phyloP scores from a whole-genome alignment of 495 filamentous ascomycete species.

The Lasiosphaeria hispida region DNA sequence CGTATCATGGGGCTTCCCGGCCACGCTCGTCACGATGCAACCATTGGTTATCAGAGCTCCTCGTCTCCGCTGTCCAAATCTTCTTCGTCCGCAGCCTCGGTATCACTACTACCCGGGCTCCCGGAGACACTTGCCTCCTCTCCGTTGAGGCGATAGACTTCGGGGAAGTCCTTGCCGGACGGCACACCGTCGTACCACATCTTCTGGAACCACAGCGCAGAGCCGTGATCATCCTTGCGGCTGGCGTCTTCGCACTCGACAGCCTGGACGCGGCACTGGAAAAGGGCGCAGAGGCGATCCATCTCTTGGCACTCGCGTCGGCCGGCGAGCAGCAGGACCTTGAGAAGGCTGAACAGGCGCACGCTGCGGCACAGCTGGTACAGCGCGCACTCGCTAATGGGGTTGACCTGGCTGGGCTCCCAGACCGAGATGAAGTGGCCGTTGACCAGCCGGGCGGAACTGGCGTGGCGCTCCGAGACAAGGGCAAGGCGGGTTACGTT shows the following conservation, averaged over 20 bases:
- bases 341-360: conserved; percentile 1
- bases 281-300: not conserved
- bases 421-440: not conserved
- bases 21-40: no score
- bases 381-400: not conserved
- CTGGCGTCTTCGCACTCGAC: not conserved
- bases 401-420: conserved; percentile 10
- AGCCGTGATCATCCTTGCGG: not conserved
- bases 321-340: conserved; percentile 2
- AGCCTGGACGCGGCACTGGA: not conserved
- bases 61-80: no score
- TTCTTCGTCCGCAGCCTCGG: no score
- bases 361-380: not conserved
- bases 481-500: conserved; percentile 15
- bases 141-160: no score
- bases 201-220: not conserved
- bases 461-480: conserved; percentile 14
- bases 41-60: no score
- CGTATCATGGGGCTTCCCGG: no score
- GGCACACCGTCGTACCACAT: not conserved
- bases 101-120: no score
- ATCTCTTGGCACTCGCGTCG: not conserved
- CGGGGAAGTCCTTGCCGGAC: not conserved
- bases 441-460: not conserved
- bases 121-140: no score